Base-by-base conservation (phyloP, 306 rosid species). In the Cyamopsis tetragonoloba region DNA sequence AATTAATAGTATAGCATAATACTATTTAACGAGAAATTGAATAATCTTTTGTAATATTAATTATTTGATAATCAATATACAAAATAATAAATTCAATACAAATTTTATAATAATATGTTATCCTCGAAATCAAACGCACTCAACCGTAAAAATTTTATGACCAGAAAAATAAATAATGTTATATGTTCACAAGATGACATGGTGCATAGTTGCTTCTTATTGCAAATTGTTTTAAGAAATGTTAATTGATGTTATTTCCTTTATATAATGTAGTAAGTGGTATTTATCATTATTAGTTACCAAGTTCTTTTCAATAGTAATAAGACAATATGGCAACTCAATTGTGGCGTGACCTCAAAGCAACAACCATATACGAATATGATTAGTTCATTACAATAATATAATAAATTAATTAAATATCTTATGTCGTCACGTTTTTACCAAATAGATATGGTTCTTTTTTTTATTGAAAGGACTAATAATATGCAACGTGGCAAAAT, bases 251-350 rank as follows among this genome's bases (percentile, higher is more conserved):
- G 24, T 17, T 10, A 24, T 50, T 12, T 35, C 26, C n/a, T 58
- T 48, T n/a, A n/a, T n/a, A n/a, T 59, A 7, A 26, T 12, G 1
- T 2, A 20, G 49, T 15, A 5, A 5, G 19, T 20, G 41, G 18
- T 3, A 46, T n/a, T n/a, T n/a, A n/a, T 66, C 27, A 46, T 56
- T 32, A 57, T 35, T 66, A 35, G 54, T 11, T 74, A 53, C 50
- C 28, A 24, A 47, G 46, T 38, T 18, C 34, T 74, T 74, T 57
- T 74, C 62, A 11, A 43, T 48, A 26, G 37, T 19, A 75, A 57
- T 66, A 24, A n/a, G 54, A 66, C 48, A 54, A 56, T 31, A 67
- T 1, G 19, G 44, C 61, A 66, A 74, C 67, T 23, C 59, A 31
- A 34, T 26, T 48, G 56, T 75, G 17, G 54, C 67, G 46, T 75